Evolutionary conservation across 1,284 basidiomycete genomes (phyloP).

Genomic region (Sutorius eximius): DNA sequence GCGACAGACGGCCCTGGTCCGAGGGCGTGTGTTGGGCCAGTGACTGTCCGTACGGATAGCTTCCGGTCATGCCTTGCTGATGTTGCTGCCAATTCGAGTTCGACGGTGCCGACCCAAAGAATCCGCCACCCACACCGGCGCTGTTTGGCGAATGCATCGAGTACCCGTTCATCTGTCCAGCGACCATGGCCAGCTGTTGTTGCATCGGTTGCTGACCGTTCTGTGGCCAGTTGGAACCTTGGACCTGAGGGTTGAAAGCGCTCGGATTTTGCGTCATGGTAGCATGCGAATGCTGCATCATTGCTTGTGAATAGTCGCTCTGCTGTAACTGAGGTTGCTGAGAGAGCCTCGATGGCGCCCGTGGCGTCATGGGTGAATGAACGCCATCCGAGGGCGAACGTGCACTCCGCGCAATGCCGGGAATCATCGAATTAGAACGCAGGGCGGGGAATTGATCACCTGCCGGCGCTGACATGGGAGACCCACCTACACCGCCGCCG

Average conservation of each 20-base stretch:
- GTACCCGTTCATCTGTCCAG: conserved; percentile 38
- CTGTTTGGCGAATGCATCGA: conserved; percentile 46
- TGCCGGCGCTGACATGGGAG: conserved; percentile 31
- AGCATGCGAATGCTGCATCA: conserved; percentile 37
- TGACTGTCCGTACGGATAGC: conserved; percentile 36
- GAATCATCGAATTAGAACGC: conserved; percentile 58
- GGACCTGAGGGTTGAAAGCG: conserved; percentile 31
- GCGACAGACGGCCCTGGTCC: conserved; percentile 36
- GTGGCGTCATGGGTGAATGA: conserved; percentile 59
- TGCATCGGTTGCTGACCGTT: conserved; percentile 39
- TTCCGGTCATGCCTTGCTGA: conserved; percentile 36
- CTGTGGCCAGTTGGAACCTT: conserved; percentile 34
- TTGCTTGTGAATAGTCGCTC: conserved; percentile 35
- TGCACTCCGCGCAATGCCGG: conserved; percentile 68
- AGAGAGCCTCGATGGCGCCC: conserved; percentile 37
- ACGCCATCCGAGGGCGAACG: conserved; percentile 67
- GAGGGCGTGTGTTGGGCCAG: conserved; percentile 27
- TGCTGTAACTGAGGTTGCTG: conserved; percentile 41
- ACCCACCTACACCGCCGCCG: conserved; percentile 26
- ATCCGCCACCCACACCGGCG: conserved; percentile 34
- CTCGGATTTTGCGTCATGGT: conserved; percentile 27
- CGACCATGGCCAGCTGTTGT: conserved; percentile 34
- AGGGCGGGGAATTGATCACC: conserved; percentile 41
- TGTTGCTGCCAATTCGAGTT: conserved; percentile 35
- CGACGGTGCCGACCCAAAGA: conserved; percentile 36